phyloP scores from a whole-genome alignment of 768 basidiomycete genomes.

The Rhodotorula toruloides region DNA sequence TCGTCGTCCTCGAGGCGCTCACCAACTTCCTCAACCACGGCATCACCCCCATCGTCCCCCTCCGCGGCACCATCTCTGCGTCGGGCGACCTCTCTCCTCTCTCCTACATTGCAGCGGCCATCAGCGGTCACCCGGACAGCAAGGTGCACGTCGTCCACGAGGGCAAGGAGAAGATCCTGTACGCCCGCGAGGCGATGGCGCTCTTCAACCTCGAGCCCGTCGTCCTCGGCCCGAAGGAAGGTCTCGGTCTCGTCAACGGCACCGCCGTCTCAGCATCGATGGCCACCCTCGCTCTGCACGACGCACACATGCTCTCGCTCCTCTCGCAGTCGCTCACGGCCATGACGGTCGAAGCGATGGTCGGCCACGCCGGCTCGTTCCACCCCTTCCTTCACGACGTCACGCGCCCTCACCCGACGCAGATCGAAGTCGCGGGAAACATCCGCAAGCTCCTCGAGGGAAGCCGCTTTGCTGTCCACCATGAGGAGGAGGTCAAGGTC shows the following conservation, averaged over 20 bases:
- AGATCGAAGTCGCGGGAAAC: slow-evolving; percentile 68
- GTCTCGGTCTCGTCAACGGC: slow-evolving; percentile 57
- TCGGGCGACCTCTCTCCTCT: slow-evolving; percentile 56
- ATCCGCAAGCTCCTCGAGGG: slow-evolving; percentile 66
- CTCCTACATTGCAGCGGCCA: slow-evolving; percentile 73
- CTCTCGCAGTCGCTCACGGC: slow-evolving; percentile 67
- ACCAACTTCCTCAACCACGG: slow-evolving; percentile 63
- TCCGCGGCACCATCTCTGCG: slow-evolving; percentile 76
- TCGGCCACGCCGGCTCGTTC: slow-evolving; percentile 54
- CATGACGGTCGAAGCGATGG: slow-evolving; percentile 72
- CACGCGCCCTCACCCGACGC: slow-evolving; percentile 77
- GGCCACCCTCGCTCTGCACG: slow-evolving; percentile 66
- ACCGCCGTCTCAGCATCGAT: slow-evolving; percentile 55
- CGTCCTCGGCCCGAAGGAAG: slow-evolving; percentile 45
- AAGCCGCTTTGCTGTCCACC: slow-evolving; percentile 61
- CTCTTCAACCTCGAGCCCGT: slow-evolving; percentile 61
- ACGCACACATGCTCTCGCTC: slow-evolving; percentile 53
- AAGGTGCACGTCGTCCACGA: slow-evolving; percentile 51
- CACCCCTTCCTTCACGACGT: slow-evolving; percentile 61
- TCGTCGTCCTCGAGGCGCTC: slow-evolving; percentile 75
- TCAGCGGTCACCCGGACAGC: slow-evolving; percentile 74
- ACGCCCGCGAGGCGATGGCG: slow-evolving; percentile 44
- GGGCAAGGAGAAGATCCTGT: slow-evolving; percentile 34
- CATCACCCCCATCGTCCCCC: slow-evolving; percentile 65
- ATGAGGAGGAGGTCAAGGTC: slow-evolving; percentile 69